Evolutionary conservation across 495 filamentous ascomycete species (phyloP).

Genomic region (Aspergillus sclerotioniger): DNA sequence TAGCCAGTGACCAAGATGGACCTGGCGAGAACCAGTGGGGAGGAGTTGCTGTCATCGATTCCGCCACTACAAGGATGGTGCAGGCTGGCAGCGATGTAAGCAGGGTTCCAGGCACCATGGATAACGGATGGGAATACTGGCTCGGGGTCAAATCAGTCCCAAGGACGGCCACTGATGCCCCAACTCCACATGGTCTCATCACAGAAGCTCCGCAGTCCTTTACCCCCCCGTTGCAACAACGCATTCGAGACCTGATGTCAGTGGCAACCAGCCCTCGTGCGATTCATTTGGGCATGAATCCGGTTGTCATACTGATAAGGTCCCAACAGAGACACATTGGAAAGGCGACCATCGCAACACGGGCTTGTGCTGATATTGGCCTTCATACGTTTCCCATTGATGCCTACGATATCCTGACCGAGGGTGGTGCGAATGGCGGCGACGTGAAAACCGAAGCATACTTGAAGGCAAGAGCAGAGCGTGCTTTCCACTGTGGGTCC

Average conservation of each 20-base stretch:
- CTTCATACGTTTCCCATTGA: slow-evolving; percentile 87
- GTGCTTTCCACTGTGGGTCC: slow-evolving; percentile 82
- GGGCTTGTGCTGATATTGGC: slow-evolving; percentile 84
- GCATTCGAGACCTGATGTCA: slow-evolving; percentile 79
- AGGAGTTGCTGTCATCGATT: slow-evolving; percentile 77
- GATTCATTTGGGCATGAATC: slow-evolving; percentile 79
- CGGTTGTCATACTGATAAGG: slow-evolving; percentile 79
- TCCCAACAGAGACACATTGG: slow-evolving; percentile 92
- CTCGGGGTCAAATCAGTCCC: slow-evolving; percentile 65
- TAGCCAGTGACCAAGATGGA: slow-evolving; percentile 56
- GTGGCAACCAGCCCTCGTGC: slow-evolving; percentile 87
- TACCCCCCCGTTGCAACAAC: slow-evolving; percentile 66
- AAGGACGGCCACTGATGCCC: slow-evolving; percentile 31
- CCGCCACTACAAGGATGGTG: slow-evolving; percentile 78
- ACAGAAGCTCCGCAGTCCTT: slow-evolving; percentile 49
- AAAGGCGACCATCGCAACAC: slow-evolving; percentile 70
- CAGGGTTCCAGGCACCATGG: slow-evolving; percentile 68
- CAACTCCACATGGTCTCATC: slow-evolving; percentile 43
- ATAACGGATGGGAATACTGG: slow-evolving; percentile 83
- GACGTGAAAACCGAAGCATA: slow-evolving; percentile 93
- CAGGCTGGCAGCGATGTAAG: slow-evolving; percentile 81
- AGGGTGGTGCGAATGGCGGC: slow-evolving; percentile 78
- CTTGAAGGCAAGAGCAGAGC: slow-evolving; percentile 79
- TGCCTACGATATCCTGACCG: slow-evolving; percentile 88
- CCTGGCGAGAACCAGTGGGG: slow-evolving; percentile 72